Percentiles rank a stretch among this genome's conserved stretches.
Evolutionary conservation across 768 basidiomycete species (phyloP).

Genomic region (Glaciozyma martinii): DNA sequence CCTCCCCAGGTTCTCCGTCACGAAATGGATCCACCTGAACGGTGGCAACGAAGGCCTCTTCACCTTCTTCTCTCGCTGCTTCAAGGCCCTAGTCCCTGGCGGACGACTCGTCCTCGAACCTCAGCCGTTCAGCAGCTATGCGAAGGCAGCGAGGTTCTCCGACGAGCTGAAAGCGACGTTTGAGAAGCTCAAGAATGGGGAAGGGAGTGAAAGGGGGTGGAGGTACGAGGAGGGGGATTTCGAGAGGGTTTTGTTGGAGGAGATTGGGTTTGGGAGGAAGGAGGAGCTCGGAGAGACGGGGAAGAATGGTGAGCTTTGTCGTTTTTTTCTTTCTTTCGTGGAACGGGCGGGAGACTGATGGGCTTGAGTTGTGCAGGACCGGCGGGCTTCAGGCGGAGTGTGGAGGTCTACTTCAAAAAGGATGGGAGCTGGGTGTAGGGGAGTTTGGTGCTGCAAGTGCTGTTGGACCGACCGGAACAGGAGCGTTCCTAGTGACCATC

Average conservation of each 20-base stretch:
- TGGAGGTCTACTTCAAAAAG: constrained; percentile 55
- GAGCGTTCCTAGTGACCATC: too few relatives aligned
- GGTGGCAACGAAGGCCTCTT: constrained; percentile 63
- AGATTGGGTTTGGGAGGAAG: constrained; percentile 54
- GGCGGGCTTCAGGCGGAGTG: constrained; percentile 54
- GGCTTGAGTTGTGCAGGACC: constrained; percentile 26
- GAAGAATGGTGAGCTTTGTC: constrained; percentile 51
- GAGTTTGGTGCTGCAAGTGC: too few relatives aligned
- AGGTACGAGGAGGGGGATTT: constrained; percentile 45
- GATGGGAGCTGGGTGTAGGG: constrained; percentile 6
- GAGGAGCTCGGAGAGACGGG: constrained; percentile 46
- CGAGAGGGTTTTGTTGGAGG: constrained; percentile 44
- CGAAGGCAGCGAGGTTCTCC: constrained; percentile 57
- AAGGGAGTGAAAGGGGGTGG: constrained; percentile 49
- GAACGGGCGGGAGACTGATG: constrained; percentile 40
- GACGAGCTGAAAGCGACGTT: constrained; percentile 56
- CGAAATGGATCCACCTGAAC: constrained; percentile 89
- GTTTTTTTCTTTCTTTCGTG: too few relatives aligned
- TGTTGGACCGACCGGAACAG: too few relatives aligned
- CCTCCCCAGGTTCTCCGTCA: constrained; percentile 60
- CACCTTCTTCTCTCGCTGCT: constrained; percentile 57
- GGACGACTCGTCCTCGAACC: constrained; percentile 64
- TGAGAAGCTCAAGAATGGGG: constrained; percentile 43
- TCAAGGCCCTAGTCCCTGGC: constrained; percentile 53
- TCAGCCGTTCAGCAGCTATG: constrained; percentile 76